Base-by-base conservation (phyloP, 2,329 filamentous ascomycete species). In the Cladosporium sp. region DNA sequence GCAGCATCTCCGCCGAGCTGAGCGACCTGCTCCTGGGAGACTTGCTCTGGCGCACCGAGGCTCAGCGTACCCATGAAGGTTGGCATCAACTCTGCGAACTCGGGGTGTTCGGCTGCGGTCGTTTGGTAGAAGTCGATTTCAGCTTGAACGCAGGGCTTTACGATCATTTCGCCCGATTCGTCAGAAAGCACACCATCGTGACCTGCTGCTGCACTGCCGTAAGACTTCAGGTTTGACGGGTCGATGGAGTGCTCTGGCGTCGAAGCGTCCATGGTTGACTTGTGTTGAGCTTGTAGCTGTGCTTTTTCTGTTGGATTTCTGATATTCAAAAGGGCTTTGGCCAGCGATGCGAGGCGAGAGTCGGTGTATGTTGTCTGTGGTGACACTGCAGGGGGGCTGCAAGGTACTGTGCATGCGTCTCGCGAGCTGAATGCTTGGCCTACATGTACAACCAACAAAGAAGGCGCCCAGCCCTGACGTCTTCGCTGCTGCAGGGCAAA, bases 71-170 rank as follows among this genome's bases (percentile, higher is more conserved):
- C 95, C 79, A 96, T 87, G 79, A 89, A 98, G 5, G 87, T 84
- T 54, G 95, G 94, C 84, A 98, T 94, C 72, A 94, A 86, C 26
- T 89, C 86, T 59, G 88, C 86, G 73, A 98, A 92, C 1, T 89
- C 87, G 32, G 88, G 86, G 75, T 96, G 90, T 25, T 84, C 79
- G 36, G 85, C 79, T 30, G 88, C 75, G 28, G 81, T 89, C 46
- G 88, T 86, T 76, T 97, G 87, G 83, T 99, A 99, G 78, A 99
- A 99, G 53, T 88, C 85, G 72, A 98, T 88, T 80, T 99, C 95
- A 69, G 88, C 84, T 68, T 88, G 81, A 0, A 91, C 96, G 78
- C 94, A 98, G 21, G 95, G 95, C 79, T 99, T 99, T 76, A 97
- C 92, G 76, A 99, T 91, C 36, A 98, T 83, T 69, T 90, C 87